These are phyloP conservation scores for Moricandia moricandioides DNA, from an alignment of 345 rosid genomes.

Conservation along the genomic window DNA sequence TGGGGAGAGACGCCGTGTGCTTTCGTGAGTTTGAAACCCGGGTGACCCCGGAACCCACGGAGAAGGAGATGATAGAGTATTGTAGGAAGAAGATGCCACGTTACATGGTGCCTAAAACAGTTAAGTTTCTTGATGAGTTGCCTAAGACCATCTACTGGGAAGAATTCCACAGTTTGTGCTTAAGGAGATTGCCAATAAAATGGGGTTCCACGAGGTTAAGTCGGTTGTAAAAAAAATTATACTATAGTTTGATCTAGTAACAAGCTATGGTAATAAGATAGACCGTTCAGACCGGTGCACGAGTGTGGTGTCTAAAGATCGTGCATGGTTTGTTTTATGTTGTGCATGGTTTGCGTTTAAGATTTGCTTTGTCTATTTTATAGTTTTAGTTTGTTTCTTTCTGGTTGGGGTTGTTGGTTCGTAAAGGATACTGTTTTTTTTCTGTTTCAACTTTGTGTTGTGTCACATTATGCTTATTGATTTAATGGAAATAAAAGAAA, in stretches of 20 bases:
- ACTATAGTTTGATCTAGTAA: not conserved
- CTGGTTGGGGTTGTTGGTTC: too few species aligned
- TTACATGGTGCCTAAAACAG: constrained; percentile 67
- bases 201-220: constrained; percentile 34
- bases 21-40: constrained; percentile 32
- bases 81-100: constrained; percentile 48
- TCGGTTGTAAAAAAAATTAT: constrained; percentile 29
- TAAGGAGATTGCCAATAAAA: constrained; percentile 39
- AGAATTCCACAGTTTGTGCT: constrained; percentile 51
- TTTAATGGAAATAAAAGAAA: not conserved
- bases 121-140: constrained; percentile 48
- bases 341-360: not conserved
- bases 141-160: constrained; percentile 63
- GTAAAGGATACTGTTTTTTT: too few species aligned
- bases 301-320: not conserved
- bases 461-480: not conserved
- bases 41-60: constrained; percentile 46
- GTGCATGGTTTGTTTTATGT: too few species aligned
- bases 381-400: too few species aligned
- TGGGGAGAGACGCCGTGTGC: constrained; percentile 96
- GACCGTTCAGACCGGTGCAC: not conserved
- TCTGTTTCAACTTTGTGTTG: too few species aligned
- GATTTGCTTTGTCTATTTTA: too few species aligned
- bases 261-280: not conserved
- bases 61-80: constrained; percentile 40